phyloP scores from a whole-genome alignment of 2,329 filamentous ascomycete species.

The Myotisia sp. region DNA sequence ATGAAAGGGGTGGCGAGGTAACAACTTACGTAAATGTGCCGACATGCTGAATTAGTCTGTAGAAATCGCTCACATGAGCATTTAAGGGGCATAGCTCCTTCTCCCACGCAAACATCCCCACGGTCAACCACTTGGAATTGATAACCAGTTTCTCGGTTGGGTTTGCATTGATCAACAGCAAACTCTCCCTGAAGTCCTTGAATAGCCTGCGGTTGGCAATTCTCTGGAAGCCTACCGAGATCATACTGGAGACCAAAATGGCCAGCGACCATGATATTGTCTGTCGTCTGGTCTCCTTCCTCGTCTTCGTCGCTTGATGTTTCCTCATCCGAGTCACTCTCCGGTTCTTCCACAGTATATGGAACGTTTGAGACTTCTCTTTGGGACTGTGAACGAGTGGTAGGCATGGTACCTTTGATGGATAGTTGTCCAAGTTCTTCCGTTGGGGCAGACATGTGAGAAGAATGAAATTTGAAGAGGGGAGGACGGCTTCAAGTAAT shows the following conservation, averaged over 20 bases:
- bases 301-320: constrained; percentile 10
- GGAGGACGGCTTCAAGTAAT: background rate
- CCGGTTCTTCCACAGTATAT: constrained; percentile 9
- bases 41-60: constrained; percentile 21
- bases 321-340: constrained; percentile 16
- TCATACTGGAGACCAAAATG: constrained; percentile 10
- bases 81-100: constrained; percentile 17
- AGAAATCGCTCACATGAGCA: constrained; percentile 27
- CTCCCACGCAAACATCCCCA: constrained; percentile 21
- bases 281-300: background rate
- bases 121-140: constrained; percentile 26
- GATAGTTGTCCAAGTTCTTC: constrained; percentile 27
- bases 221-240: constrained; percentile 7
- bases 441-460: constrained; percentile 28
- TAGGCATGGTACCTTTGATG: constrained; percentile 24
- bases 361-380: constrained; percentile 13
- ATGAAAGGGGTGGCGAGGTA: no score
- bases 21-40: constrained; percentile 29
- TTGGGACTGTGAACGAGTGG: constrained; percentile 17
- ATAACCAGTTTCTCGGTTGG: constrained; percentile 18
- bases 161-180: constrained; percentile 17
- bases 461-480: background rate
- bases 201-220: constrained; percentile 7
- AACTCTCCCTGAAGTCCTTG: constrained; percentile 12
- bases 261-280: constrained; percentile 6